Evolutionary conservation across 2,329 filamentous ascomycete species (phyloP).

Genomic region (Xylaria sp.): DNA sequence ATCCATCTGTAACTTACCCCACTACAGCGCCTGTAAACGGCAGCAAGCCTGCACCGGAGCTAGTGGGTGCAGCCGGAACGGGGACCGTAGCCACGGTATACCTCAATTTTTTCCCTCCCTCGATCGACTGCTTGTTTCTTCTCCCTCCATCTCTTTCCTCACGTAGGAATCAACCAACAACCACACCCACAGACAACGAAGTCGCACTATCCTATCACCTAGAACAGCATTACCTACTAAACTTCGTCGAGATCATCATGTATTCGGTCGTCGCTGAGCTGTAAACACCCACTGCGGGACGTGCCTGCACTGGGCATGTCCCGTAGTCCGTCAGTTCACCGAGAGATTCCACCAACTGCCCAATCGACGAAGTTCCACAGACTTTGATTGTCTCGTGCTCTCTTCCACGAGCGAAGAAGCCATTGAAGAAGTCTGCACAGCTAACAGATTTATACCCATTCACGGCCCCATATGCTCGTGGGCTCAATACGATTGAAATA

Average conservation of each 20-base stretch:
- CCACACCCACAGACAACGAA: conserved; percentile 69
- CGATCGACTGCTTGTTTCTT: conserved; percentile 40
- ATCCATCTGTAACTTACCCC: neutral
- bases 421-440: conserved; percentile 48
- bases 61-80: conserved; percentile 29
- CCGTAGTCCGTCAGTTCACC: conserved; percentile 88
- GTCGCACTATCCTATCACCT: conserved; percentile 62
- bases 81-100: conserved; percentile 36
- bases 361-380: conserved; percentile 73
- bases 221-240: conserved; percentile 49
- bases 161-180: conserved; percentile 50
- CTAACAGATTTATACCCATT: conserved; percentile 45
- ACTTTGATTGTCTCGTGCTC: conserved; percentile 59
- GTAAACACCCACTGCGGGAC: conserved; percentile 88
- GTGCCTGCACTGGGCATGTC: conserved; percentile 65
- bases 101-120: conserved; percentile 46
- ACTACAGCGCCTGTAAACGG: neutral
- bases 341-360: conserved; percentile 72
- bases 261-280: conserved; percentile 86
- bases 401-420: conserved; percentile 39
- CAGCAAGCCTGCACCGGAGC: conserved; percentile 8
- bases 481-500: conserved; percentile 30
- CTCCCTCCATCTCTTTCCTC: conserved; percentile 49
- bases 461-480: conserved; percentile 37
- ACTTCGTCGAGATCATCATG: conserved; percentile 77